Conservation (phyloP, 108 stramenopile genomes). For the Discostella pseudostelligera region DNA sequence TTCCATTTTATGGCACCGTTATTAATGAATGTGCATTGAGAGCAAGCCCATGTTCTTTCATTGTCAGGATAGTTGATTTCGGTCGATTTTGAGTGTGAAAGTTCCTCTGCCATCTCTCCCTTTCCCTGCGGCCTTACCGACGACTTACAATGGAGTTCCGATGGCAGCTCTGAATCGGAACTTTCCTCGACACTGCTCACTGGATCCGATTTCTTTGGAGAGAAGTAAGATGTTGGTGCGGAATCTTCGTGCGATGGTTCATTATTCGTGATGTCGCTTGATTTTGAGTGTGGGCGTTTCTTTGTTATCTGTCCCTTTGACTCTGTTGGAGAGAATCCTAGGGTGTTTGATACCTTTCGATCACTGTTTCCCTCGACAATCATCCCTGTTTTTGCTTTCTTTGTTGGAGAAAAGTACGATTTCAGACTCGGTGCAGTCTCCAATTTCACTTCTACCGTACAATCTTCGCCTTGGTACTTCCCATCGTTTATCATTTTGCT, state of each 20-base stretch:
- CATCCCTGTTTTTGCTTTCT: neutral
- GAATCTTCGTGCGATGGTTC: too few relatives aligned
- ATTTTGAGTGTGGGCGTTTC: too few relatives aligned
- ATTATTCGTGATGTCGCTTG: too few relatives aligned
- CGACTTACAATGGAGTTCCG: too few relatives aligned
- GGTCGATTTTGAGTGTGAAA: neutral
- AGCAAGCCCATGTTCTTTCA: constrained; percentile 20
- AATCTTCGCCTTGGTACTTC: constrained; percentile 35
- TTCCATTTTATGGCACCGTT: constrained; percentile 8
- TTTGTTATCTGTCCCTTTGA: too few relatives aligned
- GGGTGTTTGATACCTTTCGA: neutral
- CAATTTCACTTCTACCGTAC: constrained; percentile 30
- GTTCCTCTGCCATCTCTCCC: too few relatives aligned
- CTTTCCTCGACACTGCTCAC: too few relatives aligned
- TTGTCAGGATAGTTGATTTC: neutral
- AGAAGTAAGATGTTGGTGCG: too few relatives aligned
- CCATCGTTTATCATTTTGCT: constrained; percentile 29
- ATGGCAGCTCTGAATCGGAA: too few relatives aligned
- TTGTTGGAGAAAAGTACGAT: constrained; percentile 18
- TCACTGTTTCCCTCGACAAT: neutral
- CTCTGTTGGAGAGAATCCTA: neutral
- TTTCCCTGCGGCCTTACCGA: too few relatives aligned
- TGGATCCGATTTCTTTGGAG: too few relatives aligned
- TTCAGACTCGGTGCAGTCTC: constrained; percentile 12
- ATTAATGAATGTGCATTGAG: constrained; percentile 25